Conservation (phyloP, 169 alveolate genomes). For the Plasmodium fragile region DNA sequence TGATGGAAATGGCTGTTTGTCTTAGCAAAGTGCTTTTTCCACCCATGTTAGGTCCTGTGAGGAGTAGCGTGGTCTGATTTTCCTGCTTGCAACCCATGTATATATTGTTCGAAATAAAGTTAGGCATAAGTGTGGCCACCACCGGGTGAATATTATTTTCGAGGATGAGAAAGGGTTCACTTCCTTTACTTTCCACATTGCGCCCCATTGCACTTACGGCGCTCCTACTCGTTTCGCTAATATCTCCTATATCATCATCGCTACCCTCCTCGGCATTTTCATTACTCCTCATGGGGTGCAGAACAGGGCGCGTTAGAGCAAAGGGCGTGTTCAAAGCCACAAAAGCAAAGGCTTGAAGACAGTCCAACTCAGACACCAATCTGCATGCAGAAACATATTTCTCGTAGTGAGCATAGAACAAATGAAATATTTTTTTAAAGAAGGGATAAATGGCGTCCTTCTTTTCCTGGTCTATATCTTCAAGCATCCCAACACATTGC, state of each 20-base stretch:
- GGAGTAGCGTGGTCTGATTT: conserved; percentile 81
- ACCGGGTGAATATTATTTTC: conserved; percentile 84
- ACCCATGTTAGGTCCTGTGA: conserved; percentile 99
- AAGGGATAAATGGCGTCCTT: conserved; percentile 89
- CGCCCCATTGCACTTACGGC: conserved; percentile 43
- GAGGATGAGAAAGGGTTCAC: conserved; percentile 18
- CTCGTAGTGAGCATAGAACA: conserved; percentile 85
- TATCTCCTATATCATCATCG: not conserved
- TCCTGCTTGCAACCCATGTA: conserved; percentile 76
- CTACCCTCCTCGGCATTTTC: not conserved
- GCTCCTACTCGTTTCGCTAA: not conserved
- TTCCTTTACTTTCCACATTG: not conserved
- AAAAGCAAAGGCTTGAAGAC: conserved; percentile 91
- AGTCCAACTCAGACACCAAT: conserved; percentile 93
- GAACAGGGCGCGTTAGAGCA: conserved; percentile 28
- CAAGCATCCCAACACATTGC: conserved; percentile 85
- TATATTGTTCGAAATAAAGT: conserved; percentile 90
- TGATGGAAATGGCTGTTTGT: conserved; percentile 95
- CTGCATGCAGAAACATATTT: conserved; percentile 60
- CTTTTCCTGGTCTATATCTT: conserved; percentile 91
- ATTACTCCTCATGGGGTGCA: conserved; percentile 22
- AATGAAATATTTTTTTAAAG: conserved; percentile 85
- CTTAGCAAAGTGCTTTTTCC: conserved; percentile 99
- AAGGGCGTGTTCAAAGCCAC: conserved; percentile 63
- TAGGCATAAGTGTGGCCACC: conserved; percentile 80